These are phyloP conservation scores for Tuber melanosporum DNA, from an alignment of 495 filamentous ascomycete species.

Conservation along the genomic window DNA sequence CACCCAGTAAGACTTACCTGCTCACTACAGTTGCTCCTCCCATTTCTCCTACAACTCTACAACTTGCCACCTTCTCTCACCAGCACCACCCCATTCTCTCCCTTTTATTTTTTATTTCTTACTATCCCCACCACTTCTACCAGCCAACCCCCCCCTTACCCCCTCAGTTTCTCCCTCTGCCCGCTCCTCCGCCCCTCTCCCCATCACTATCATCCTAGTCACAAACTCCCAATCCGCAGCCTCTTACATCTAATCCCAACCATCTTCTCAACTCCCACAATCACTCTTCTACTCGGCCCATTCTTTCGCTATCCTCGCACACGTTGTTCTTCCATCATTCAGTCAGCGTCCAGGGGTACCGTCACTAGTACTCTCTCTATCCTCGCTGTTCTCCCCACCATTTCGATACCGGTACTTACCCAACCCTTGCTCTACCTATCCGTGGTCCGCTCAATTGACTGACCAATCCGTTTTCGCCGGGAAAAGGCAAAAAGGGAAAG, in stretches of 20 bases:
- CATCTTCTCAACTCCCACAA: not conserved
- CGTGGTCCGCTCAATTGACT: not conserved
- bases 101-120: not conserved
- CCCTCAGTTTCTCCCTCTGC: conserved; percentile 1
- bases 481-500: conserved; percentile 5
- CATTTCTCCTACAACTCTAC: not conserved
- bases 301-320: not conserved
- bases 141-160: not conserved
- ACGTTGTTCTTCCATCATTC: not conserved
- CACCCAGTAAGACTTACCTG: not conserved
- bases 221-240: not conserved
- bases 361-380: not conserved
- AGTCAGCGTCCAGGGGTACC: not conserved
- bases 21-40: not conserved
- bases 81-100: not conserved
- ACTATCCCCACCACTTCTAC: not conserved
- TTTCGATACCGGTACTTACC: conserved; percentile 1
- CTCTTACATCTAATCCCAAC: conserved; percentile 1
- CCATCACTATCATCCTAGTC: not conserved
- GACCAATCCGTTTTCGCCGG: not conserved
- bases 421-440: not conserved
- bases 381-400: conserved; percentile 1
- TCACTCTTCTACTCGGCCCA: not conserved
- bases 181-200: conserved; percentile 1
- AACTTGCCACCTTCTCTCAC: not conserved